These are phyloP conservation scores for Dryas alaskensis DNA, from an alignment of 306 rosid genomes.

Conservation along the genomic window DNA sequence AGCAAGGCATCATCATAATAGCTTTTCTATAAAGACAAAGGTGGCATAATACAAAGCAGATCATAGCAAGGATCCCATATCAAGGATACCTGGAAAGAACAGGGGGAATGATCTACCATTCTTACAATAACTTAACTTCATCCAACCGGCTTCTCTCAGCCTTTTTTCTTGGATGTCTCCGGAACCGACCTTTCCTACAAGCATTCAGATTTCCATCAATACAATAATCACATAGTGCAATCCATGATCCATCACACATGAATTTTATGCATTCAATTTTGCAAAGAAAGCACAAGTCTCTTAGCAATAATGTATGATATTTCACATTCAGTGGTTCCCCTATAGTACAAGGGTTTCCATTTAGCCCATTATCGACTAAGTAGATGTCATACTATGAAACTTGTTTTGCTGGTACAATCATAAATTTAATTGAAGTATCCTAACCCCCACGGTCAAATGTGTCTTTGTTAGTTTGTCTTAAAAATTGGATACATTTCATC, in stretches of 20 bases:
- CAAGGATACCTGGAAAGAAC: slow-evolving; percentile 43
- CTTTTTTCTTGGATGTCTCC: slow-evolving; percentile 45
- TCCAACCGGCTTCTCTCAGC: slow-evolving; percentile 48
- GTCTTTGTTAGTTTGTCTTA: no score
- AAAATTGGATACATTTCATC: background rate
- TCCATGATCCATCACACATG: background rate
- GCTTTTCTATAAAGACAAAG: slow-evolving; percentile 55
- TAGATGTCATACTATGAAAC: background rate
- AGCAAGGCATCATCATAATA: slow-evolving; percentile 36
- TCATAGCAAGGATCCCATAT: slow-evolving; percentile 47
- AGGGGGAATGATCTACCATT: slow-evolving; percentile 49
- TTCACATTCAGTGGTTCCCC: background rate
- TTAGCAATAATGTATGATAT: background rate
- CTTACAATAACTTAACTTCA: slow-evolving; percentile 51
- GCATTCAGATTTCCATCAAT: slow-evolving; percentile 28
- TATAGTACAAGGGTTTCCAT: background rate
- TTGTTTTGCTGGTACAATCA: background rate
- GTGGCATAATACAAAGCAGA: slow-evolving; percentile 74
- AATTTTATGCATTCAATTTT: background rate
- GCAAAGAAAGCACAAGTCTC: slow-evolving; percentile 1
- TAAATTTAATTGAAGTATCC: background rate
- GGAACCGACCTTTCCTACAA: slow-evolving; percentile 33
- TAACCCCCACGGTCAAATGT: background rate
- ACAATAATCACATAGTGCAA: slow-evolving; percentile 13
- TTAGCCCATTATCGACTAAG: background rate